Base-by-base conservation (phyloP, 495 filamentous ascomycete species). In the Tuber brumale region DNA sequence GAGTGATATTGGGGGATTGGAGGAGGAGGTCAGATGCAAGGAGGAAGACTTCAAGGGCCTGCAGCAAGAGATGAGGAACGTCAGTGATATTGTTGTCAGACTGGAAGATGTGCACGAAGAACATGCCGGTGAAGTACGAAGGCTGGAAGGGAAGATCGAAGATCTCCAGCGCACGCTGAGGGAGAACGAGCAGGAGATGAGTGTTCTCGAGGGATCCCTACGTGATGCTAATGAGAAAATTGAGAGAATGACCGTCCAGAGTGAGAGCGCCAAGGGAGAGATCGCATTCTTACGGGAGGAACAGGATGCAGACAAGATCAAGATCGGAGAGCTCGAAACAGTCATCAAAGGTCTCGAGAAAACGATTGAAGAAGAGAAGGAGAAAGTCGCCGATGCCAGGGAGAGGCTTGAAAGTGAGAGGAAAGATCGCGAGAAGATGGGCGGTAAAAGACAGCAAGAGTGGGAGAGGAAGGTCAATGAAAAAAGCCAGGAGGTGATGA, bases 301-400 rank as follows among this genome's bases (percentile, higher is more conserved):
- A 85, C 95, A 98, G 86, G 95, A 99, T 84, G 90, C 89, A 48
- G 96, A 99, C 84, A 99, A 98, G 88, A 97, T 99, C 82, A 93
- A 93, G 84, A 99, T 98, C 79, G 94, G 95, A 35, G 93, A 97
- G 79, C 86, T 98, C 6, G 93, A 97, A 81, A 91, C 91, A 16
- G 89, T 90, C 37, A 85, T 97, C 21, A 92, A 93, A 83, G 90
- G 89, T 48, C 88, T 90, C 74, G 89, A 93, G 82, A 87, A 91
- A 77, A 88, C 85, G 45, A 85, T 97, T 43, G 87, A 90, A 57
- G 94, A 93, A 70, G 94, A 97, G 81, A 91, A 89, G 81, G 94
- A 97, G 70, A 90, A 92, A 70, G 87, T 89, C 44, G 87, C 88
- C 66, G 94, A 97, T 77, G 86, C 97, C 21, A 94, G 97, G 81